Evolutionary conservation across 352 stramenopile genomes (phyloP), one percentile per base, ranked within the genome.

Genomic region (Pythium dissotocum): DNA sequence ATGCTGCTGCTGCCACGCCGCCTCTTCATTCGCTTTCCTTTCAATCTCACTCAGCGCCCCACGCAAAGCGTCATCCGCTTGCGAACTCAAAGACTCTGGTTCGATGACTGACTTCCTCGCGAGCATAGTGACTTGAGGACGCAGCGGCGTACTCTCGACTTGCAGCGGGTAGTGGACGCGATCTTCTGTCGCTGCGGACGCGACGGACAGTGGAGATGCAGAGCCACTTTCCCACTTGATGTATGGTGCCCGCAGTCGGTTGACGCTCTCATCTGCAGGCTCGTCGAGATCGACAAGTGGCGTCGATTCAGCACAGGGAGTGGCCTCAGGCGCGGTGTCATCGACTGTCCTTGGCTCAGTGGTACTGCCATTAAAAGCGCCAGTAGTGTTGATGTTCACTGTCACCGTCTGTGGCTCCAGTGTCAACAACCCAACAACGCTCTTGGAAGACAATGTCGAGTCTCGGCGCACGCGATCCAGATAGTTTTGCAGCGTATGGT

Each of bases 401-500:
- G 28, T 5, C 28, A 30, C 28, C 2, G 28, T 5, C 28, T 30
- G 28, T 2, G 28, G 28, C 35, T 48, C 14, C 51, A 13, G 21
- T 13, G 28, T 30, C 28, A 4, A 30, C 28, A 30, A 44, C 5
- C 38, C 38, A 44, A 44, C 38, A 44, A 16, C 35, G 13, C 38
- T 44, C 5, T 44, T 16, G 38, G 16, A 6, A 40, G 38, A 16
- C 4, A 10, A n/a, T 6, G 38, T 53, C 21, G 69, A 66, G 32
- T 71, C 69, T 10, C 55, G 69, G 10, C 69, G 63, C 26, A 75
- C 60, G 24, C 58, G 69, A 14, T 51, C 35, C n/a, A 76, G 49
- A 26, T 76, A 76, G 0, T 72, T 56, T 38, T 70, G 58, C 12
- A 76, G 51, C 24, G 59, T 69, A 33, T 69, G 52, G 16, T 71